Percentiles rank a stretch among this genome's conserved stretches.
phyloP scores from a whole-genome alignment of 2,329 filamentous ascomycete species.

The Beauveria sp. region DNA sequence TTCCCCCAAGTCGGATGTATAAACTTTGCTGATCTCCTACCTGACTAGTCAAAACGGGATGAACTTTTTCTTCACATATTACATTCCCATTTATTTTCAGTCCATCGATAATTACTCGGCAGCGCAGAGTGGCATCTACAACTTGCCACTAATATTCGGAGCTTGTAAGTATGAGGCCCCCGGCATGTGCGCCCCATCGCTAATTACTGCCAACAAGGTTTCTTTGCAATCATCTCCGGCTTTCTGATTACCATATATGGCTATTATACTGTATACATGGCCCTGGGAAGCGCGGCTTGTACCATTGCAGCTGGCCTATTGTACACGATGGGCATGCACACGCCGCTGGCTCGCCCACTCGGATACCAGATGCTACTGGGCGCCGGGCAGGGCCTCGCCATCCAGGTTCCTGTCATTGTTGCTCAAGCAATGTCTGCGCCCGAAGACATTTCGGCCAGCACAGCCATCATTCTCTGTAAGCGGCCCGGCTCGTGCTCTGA shows the following conservation, averaged over 20 bases:
- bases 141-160: slow-evolving; percentile 26
- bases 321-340: slow-evolving; percentile 3
- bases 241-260: not conserved
- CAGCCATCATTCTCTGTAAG: slow-evolving; percentile 2
- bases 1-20: not conserved
- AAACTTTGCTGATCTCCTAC: not conserved
- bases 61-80: slow-evolving; percentile 19
- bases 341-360: not conserved
- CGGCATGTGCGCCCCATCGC: not conserved
- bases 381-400: not conserved
- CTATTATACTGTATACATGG: not conserved
- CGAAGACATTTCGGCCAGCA: not conserved
- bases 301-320: not conserved
- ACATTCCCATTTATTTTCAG: slow-evolving; percentile 28
- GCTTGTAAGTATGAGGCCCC: not conserved
- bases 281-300: not conserved
- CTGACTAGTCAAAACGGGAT: not conserved
- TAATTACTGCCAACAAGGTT: not conserved
- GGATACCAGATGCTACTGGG: slow-evolving; percentile 1
- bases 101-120: slow-evolving; percentile 26
- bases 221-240: not conserved
- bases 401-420: slow-evolving; percentile 5
- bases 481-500: not conserved
- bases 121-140: slow-evolving; percentile 27
- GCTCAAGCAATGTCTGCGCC: not conserved